These are phyloP conservation scores for Brassica hybrid DNA, from an alignment of 441 rosid genomes.

Conservation along the genomic window DNA sequence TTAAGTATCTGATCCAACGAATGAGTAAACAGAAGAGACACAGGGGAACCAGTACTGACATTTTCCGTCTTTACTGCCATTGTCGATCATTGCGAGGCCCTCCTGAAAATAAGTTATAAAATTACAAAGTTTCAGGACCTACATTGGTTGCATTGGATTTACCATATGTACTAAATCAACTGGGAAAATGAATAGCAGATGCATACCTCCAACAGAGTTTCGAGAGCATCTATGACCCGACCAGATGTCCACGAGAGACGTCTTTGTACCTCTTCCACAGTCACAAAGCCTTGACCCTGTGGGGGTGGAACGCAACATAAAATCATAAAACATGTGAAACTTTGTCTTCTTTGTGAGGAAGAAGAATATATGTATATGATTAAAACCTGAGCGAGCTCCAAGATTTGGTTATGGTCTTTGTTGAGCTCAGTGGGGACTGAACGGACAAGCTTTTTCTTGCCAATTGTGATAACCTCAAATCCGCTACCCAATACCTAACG, in stretches of 20 bases:
- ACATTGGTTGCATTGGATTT: background rate
- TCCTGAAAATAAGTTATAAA: background rate
- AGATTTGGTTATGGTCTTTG: no score
- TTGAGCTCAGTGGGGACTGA: no score
- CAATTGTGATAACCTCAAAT: no score
- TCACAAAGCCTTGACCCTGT: slow-evolving; percentile 88
- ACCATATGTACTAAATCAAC: background rate
- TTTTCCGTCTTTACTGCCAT: no score
- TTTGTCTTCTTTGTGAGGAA: background rate
- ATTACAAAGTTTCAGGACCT: slow-evolving; percentile 8
- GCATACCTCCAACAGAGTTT: slow-evolving; percentile 72
- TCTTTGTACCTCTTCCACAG: slow-evolving; percentile 86
- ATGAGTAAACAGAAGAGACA: slow-evolving; percentile 60
- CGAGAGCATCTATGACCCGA: slow-evolving; percentile 79
- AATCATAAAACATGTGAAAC: slow-evolving; percentile 1
- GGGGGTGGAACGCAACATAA: slow-evolving; percentile 9
- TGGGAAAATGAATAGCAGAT: slow-evolving; percentile 7
- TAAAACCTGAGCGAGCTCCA: slow-evolving; percentile 82
- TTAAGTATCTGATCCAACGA: slow-evolving; percentile 46
- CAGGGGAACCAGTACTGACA: no score
- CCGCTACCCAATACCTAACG: slow-evolving; percentile 65
- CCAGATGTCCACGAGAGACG: slow-evolving; percentile 93
- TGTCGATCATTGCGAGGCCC: no score
- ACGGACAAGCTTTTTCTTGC: no score
- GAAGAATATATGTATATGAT: background rate